Conservation (phyloP, 2,329 filamentous ascomycete species). For the Ophiocordyceps sinensis region DNA sequence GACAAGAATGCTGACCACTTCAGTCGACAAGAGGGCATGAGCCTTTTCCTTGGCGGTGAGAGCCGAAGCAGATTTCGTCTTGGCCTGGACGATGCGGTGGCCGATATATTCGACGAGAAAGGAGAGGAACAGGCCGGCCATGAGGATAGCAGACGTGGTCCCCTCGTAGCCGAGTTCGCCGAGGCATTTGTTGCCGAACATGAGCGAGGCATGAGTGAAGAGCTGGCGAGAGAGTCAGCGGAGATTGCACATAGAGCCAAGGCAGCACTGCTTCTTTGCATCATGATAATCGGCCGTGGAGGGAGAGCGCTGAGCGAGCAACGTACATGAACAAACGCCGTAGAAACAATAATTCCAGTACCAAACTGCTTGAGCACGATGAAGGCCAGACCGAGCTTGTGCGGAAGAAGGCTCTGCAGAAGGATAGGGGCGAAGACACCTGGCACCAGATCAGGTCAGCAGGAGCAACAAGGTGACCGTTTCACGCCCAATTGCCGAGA, state of each 20-base stretch:
- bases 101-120: slow-evolving; percentile 58
- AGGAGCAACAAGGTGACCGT: background rate
- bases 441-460: slow-evolving; percentile 3
- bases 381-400: slow-evolving; percentile 34
- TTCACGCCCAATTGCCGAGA: background rate
- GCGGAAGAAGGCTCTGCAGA: slow-evolving; percentile 40
- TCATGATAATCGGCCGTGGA: background rate
- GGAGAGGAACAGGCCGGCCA: slow-evolving; percentile 60
- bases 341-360: slow-evolving; percentile 58
- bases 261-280: background rate
- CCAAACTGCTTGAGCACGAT: slow-evolving; percentile 59
- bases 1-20: slow-evolving; percentile 48
- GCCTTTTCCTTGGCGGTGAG: slow-evolving; percentile 12
- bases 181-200: slow-evolving; percentile 59
- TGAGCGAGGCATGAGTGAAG: slow-evolving; percentile 56
- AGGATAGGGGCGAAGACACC: slow-evolving; percentile 54
- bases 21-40: slow-evolving; percentile 17
- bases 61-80: slow-evolving; percentile 12
- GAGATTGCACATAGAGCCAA: background rate
- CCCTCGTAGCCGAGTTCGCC: slow-evolving; percentile 52
- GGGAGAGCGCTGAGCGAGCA: too few relatives aligned
- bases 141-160: slow-evolving; percentile 54
- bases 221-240: slow-evolving; percentile 30
- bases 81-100: slow-evolving; percentile 37
- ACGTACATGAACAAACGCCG: slow-evolving; percentile 52